Percentiles rank a stretch among this genome's conserved stretches.
phyloP scores from a whole-genome alignment of 768 basidiomycete genomes.

The Panaeolus papilionaceus region DNA sequence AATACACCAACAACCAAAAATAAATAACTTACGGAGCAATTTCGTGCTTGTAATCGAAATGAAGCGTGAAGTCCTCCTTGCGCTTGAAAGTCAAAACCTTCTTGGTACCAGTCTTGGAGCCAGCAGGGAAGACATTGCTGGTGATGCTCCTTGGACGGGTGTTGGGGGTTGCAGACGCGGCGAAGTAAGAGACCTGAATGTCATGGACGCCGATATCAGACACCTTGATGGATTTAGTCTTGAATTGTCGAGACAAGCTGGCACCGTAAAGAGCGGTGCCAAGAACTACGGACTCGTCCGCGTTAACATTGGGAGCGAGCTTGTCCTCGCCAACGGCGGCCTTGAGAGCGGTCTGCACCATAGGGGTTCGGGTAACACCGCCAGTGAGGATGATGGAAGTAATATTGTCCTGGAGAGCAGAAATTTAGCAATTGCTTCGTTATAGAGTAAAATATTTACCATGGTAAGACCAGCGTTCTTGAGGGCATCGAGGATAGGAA shows the following conservation, averaged over 20 bases:
- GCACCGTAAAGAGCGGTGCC: slow-evolving; percentile 95
- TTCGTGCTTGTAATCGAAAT: slow-evolving; percentile 75
- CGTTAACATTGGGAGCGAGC: slow-evolving; percentile 94
- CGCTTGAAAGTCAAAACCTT: slow-evolving; percentile 89
- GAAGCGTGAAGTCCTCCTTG: slow-evolving; percentile 81
- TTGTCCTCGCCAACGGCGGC: slow-evolving; percentile 83
- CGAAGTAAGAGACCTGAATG: slow-evolving; percentile 79
- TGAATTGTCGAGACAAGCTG: slow-evolving; percentile 86
- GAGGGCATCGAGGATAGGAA: slow-evolving; percentile 80
- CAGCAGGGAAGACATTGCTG: slow-evolving; percentile 77
- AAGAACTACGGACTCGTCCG: slow-evolving; percentile 95
- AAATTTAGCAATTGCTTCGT: neutral
- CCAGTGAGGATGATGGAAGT: slow-evolving; percentile 94
- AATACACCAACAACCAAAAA: neutral
- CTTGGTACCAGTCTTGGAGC: slow-evolving; percentile 79
- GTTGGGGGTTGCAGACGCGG: slow-evolving; percentile 58
- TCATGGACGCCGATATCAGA: slow-evolving; percentile 76
- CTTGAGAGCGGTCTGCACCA: slow-evolving; percentile 87
- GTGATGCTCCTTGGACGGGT: slow-evolving; percentile 71
- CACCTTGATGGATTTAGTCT: slow-evolving; percentile 93
- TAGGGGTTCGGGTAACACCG: slow-evolving; percentile 87
- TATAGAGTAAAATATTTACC: slow-evolving; percentile 38
- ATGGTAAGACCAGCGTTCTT: slow-evolving; percentile 67
- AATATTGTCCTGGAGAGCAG: slow-evolving; percentile 63
- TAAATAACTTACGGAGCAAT: slow-evolving; percentile 59